A percentile compares a stretch with the other conserved stretches of the same genome.
These are phyloP conservation scores for Backusella liffmaniae DNA, from an alignment of 192 early-diverging fungal species.

Conservation along the genomic window DNA sequence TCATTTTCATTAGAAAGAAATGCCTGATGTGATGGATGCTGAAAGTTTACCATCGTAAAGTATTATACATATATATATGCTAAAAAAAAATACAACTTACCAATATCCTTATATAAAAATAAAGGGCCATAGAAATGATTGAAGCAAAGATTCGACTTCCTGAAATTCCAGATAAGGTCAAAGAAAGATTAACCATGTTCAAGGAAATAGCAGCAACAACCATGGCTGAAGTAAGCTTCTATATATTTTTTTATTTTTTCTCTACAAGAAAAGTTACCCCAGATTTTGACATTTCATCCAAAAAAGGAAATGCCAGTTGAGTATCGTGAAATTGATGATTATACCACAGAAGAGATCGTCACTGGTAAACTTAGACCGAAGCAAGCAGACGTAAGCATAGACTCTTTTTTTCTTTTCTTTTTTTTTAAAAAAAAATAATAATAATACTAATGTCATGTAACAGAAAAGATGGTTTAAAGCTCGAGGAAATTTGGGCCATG, in stretches of 20 bases:
- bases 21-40: slow-evolving; percentile 26
- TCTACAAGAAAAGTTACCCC: no score
- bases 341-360: slow-evolving; percentile 7
- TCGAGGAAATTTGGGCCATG: slow-evolving; percentile 51
- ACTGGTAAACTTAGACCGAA: neutral
- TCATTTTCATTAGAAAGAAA: neutral
- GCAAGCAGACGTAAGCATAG: slow-evolving; percentile 1
- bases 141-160: neutral
- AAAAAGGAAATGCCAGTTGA: slow-evolving; percentile 22
- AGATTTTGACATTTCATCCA: neutral
- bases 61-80: neutral
- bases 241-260: neutral
- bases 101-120: neutral
- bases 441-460: neutral
- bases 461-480: slow-evolving; percentile 60
- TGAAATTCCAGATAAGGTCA: slow-evolving; percentile 6
- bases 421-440: neutral
- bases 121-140: neutral
- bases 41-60: slow-evolving; percentile 26
- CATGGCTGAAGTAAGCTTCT: slow-evolving; percentile 19
- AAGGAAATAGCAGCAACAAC: slow-evolving; percentile 7
- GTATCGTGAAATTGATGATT: slow-evolving; percentile 16
- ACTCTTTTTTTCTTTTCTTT: no score
- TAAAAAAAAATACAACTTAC: neutral
- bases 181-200: neutral